Base-by-base conservation (phyloP, 331 rosid species). In the Rosa hybrid region DNA sequence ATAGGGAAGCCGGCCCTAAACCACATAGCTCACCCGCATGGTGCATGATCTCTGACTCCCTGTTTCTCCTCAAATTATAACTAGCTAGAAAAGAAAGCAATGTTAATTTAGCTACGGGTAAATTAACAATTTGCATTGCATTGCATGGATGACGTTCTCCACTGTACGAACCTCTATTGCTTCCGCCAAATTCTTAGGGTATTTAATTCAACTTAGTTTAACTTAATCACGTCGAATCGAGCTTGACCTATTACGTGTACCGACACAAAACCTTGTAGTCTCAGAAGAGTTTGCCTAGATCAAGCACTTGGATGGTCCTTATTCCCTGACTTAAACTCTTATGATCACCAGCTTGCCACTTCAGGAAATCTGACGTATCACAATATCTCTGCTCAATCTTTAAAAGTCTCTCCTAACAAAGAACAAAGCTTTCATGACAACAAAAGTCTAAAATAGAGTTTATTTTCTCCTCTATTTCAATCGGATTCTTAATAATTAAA, bases 281-380 rank as follows among this genome's bases (percentile, higher is more conserved):
- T 18, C 46, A 21, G 25, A 51, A 56, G 76, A 20, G 20, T 21
- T 56, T 79, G 30, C 30, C 30, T 27, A 27, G 79, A 64, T 45
- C 41, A 72, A 67, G 45, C 62, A 68, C 42, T 49, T 45, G 57
- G 42, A 7, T 13, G 69, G 13, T 34, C 45, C 12, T 67, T 12
- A 14, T 38, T 4, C 46, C 23, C 46, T 14, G 5, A 38, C 71
- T 38, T 67, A 20, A 38, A 49, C 5, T 82, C 54, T 7, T 4
- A 14, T 44, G 81, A 53, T 84, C 74, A 23, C 16, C 27, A 83
- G 54, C 12, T 64, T 41, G 79, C 87, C 89, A 83, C 85, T 77
- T 45, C 7, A 42, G 14, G 71, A 38, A 34, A 65, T 65, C 71
- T 54, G 68, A 75, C 60, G 53, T 53, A 74, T 57, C 44, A 20